Percentiles rank a stretch among this genome's conserved stretches.
phyloP scores from a whole-genome alignment of 345 rosid species.

The Carallia pectinifolia region DNA sequence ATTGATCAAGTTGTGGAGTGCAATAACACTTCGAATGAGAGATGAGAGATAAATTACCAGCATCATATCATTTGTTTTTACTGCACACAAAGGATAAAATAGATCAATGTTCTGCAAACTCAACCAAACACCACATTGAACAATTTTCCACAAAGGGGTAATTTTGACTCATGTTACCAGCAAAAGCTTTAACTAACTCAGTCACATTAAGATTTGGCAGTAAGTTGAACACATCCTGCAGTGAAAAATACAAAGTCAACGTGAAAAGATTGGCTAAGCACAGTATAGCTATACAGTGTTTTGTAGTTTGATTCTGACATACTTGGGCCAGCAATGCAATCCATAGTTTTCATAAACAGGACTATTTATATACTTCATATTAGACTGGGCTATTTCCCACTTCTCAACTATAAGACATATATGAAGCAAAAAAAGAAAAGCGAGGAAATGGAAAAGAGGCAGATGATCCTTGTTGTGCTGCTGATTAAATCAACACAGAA shows the following conservation, averaged over 20 bases:
- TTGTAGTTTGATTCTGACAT: too few species aligned
- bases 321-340: too few species aligned
- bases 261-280: too few species aligned
- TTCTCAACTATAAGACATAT: too few species aligned
- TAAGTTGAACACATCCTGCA: slow-evolving; percentile 75
- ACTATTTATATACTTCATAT: too few species aligned
- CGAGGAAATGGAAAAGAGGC: background rate
- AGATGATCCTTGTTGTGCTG: background rate
- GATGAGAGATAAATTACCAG: slow-evolving; percentile 73
- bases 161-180: slow-evolving; percentile 38
- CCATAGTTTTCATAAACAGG: too few species aligned
- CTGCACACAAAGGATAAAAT: slow-evolving; percentile 31
- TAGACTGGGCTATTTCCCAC: too few species aligned
- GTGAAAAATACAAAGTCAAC: background rate
- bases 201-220: slow-evolving; percentile 63
- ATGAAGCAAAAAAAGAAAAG: background rate
- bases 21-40: slow-evolving; percentile 73
- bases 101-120: background rate
- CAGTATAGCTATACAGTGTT: too few species aligned
- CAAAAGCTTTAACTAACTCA: slow-evolving; percentile 62
- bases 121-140: too few species aligned
- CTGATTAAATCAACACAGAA: background rate
- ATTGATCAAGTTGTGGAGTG: slow-evolving; percentile 86
- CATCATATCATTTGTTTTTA: slow-evolving; percentile 89
- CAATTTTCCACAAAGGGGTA: too few species aligned